Conservation (phyloP, 2,329 filamentous ascomycete genomes). For the Talaromyces rugulosus region DNA sequence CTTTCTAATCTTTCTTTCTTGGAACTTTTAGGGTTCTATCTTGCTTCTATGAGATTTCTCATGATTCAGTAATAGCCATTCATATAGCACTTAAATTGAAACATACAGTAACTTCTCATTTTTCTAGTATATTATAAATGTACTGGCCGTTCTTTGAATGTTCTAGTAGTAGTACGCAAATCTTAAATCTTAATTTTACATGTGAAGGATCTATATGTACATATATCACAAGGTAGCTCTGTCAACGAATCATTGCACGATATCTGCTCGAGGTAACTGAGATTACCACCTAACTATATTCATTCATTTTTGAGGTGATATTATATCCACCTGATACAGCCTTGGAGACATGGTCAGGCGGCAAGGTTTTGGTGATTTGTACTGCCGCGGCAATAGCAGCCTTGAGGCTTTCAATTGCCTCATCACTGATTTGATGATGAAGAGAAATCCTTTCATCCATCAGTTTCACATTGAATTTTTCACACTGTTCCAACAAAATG, state of each 20-base stretch:
- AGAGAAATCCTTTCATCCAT: slow-evolving; percentile 23
- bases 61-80: background rate
- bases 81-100: background rate
- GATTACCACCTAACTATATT: slow-evolving; percentile 18
- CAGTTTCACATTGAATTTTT: slow-evolving; percentile 19
- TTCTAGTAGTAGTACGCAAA: background rate
- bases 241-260: background rate
- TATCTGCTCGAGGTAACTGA: too few species aligned
- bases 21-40: background rate
- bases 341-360: slow-evolving; percentile 16
- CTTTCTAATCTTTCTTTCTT: background rate
- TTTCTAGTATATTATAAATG: background rate
- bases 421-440: slow-evolving; percentile 29
- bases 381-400: slow-evolving; percentile 20
- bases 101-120: background rate
- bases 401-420: slow-evolving; percentile 25
- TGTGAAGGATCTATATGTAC: background rate
- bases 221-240: background rate
- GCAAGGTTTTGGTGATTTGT: slow-evolving; percentile 19
- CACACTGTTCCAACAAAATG: slow-evolving; percentile 21
- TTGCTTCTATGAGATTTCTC: background rate
- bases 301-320: slow-evolving; percentile 24
- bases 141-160: background rate
- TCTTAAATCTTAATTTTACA: background rate
- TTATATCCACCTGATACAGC: slow-evolving; percentile 16